These are phyloP conservation scores for Thielaviopsis punctulata DNA, from an alignment of 2,329 filamentous ascomycete genomes.

Conservation along the genomic window DNA sequence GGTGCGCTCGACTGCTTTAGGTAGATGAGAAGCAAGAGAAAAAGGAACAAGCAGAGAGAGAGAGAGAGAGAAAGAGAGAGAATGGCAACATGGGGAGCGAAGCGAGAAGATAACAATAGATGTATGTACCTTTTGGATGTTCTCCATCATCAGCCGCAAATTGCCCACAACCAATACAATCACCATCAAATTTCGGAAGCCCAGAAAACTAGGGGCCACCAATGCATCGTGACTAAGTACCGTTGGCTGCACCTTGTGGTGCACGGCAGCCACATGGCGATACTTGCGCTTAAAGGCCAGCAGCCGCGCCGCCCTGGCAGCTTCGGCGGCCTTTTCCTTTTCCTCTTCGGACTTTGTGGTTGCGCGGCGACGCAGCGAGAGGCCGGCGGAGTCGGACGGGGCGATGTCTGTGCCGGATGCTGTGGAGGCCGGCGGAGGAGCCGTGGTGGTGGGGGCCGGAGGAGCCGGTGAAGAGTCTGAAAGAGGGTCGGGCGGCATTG, in stretches of 20 bases:
- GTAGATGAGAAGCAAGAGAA: no score
- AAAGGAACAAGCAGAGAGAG: no score
- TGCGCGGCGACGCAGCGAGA: not conserved
- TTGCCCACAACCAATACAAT: slow-evolving; percentile 89
- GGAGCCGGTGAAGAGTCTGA: no score
- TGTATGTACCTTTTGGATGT: slow-evolving; percentile 83
- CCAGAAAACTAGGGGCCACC: slow-evolving; percentile 65
- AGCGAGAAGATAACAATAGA: no score
- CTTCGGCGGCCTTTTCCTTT: not conserved
- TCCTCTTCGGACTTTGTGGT: not conserved
- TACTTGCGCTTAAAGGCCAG: slow-evolving; percentile 39
- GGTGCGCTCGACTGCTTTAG: no score
- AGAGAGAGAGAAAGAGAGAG: no score
- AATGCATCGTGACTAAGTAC: slow-evolving; percentile 72
- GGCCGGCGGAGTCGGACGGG: not conserved
- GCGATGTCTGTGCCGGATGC: not conserved
- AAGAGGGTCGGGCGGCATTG: no score
- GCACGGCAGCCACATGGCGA: slow-evolving; percentile 78
- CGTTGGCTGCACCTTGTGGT: slow-evolving; percentile 54
- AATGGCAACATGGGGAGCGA: no score
- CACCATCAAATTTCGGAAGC: slow-evolving; percentile 92
- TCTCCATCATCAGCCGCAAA: slow-evolving; percentile 85
- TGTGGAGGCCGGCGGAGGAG: not conserved
- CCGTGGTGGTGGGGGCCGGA: not conserved
- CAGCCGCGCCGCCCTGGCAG: slow-evolving; percentile 7